Base-by-base conservation (phyloP, 805 yeast species). In the Myxozyma monticola region DNA sequence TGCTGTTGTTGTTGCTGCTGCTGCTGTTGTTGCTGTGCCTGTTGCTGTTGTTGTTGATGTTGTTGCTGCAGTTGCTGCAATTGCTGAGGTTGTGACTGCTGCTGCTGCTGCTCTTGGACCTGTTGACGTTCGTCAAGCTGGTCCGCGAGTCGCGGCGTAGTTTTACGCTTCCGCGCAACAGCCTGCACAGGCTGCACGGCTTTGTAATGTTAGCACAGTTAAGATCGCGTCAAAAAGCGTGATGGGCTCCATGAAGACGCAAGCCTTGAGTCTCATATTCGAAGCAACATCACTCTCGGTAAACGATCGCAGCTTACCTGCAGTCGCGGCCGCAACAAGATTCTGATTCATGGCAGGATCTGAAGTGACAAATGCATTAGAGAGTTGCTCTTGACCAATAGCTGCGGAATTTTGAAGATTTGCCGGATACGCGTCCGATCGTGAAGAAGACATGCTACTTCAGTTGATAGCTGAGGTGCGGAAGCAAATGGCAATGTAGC, bases 271-370 rank as follows among this genome's bases (percentile, higher is more conserved):
- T n/a, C n/a, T n/a, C n/a, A n/a, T n/a, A n/a, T n/a, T n/a, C n/a
- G n/a, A n/a, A n/a, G n/a, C n/a, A n/a, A n/a, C n/a, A n/a, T n/a
- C n/a, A n/a, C n/a, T n/a, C n/a, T n/a, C n/a, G n/a, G n/a, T n/a
- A n/a, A n/a, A n/a, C n/a, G n/a, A n/a, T n/a, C n/a, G n/a, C n/a
- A n/a, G n/a, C n/a, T n/a, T n/a, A 38, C 53, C 47, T 29, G 42
- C 44, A 17, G 46, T 45, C 30, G 48, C 47, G 21, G 48, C 50
- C 15, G 48, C 50, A 29, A 42, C 55, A 30, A 45, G 48, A 15
- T 50, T 37, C 44, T 50, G 55, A 8, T 28, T 28, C 31, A 28
- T 28, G 14, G 31, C 31, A 9, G 31, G 31, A 14, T 28, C 31
- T 9, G 31, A 10, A 10, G 31, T 28, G 14, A 28, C n/a, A n/a